Base-by-base conservation (phyloP, 176 grass and related monocot genomes). In the Carex cristatella region DNA sequence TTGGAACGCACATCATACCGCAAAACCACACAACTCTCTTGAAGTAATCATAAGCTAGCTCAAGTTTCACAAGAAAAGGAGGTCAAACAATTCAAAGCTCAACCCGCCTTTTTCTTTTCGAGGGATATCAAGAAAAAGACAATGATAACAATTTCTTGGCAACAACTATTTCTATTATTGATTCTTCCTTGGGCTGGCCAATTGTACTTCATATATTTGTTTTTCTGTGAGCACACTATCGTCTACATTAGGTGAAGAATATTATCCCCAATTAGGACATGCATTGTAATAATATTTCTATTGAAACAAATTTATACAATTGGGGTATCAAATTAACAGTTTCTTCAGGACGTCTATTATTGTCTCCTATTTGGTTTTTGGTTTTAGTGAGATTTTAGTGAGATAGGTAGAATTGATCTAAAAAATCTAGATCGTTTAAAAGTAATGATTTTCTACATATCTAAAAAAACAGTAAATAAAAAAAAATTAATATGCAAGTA, bases 121-220 rank as follows among this genome's bases (percentile, higher is more conserved):
- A 32, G 72, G 72, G 72, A 76, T 75, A 54, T 55, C 11, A 15
- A 76, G 23, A 55, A 76, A 14, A 76, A 54, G 72, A 76, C 48
- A 76, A 76, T 76, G 72, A 76, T 55, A 54, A 55, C 23, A 76
- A 18, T 40, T 1, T 14, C 13, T 5, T 31, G 10, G 10, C 46
- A 54, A 76, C 46, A 56, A 77, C 49, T 15, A 56, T 77, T 56
- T 77, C 18, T 51, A 75, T 53, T 53, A 49, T 53, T 53, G 42
- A 70, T 70, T 37, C 10, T 42, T 69, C 12, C 7, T 63, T 72
- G 16, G 19, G 37, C 40, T 72, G 69, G 31, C 69, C 8, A 72
- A 48, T 49, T 72, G 69, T 48, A 72, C 40, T 72, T 48, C 11
- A 44, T 72, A 4, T 44, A 7, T 71, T 44, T 2, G 7, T 42